phyloP scores from a whole-genome alignment of 73 alveolate genomes.

The Paramecium tetraurelia region DNA sequence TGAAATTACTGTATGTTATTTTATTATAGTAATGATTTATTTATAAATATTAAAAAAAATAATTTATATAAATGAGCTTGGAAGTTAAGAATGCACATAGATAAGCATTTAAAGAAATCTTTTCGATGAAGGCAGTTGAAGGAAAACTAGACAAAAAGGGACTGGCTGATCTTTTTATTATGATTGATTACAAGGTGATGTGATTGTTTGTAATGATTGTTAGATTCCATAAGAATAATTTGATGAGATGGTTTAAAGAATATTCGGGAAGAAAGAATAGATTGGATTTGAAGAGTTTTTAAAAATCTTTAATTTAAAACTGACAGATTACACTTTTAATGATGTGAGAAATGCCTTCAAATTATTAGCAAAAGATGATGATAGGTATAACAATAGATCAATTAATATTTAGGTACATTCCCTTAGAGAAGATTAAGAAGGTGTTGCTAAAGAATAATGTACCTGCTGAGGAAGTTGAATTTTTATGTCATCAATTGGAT shows the following conservation, averaged over 20 bases:
- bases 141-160: constrained; percentile 61
- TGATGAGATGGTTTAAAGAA: constrained; percentile 60
- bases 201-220: no score
- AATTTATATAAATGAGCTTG: constrained; percentile 21
- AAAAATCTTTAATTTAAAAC: constrained; percentile 57
- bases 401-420: constrained; percentile 34
- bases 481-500: constrained; percentile 60
- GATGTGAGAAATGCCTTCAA: constrained; percentile 65
- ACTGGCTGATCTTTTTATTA: constrained; percentile 55
- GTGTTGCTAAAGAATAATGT: constrained; percentile 52
- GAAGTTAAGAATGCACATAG: constrained; percentile 61
- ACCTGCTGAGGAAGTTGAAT: constrained; percentile 58
- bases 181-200: constrained; percentile 53
- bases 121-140: constrained; percentile 53
- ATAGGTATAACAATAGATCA: background rate
- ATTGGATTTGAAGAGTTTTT: constrained; percentile 64
- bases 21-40: background rate
- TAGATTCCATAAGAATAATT: constrained; percentile 57
- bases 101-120: constrained; percentile 55
- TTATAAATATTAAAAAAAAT: background rate
- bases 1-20: background rate
- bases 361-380: constrained; percentile 65
- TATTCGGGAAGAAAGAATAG: constrained; percentile 55
- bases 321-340: constrained; percentile 61
- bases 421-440: constrained; percentile 55